Evolutionary conservation across 2,329 filamentous ascomycete species (phyloP).

Genomic region (Bisporella sp.): DNA sequence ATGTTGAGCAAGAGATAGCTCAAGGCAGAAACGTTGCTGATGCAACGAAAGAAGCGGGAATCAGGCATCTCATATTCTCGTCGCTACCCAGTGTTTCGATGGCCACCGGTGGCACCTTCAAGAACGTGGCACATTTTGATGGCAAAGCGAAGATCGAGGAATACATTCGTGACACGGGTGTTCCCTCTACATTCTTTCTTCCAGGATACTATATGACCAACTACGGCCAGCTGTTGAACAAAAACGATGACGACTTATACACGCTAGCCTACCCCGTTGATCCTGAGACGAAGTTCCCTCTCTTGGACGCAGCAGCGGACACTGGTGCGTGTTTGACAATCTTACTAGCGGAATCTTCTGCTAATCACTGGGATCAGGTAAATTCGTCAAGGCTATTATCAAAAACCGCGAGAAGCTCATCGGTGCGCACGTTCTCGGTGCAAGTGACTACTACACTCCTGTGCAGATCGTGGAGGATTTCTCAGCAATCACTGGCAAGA

Average conservation of each 20-base stretch:
- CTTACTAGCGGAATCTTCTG: too few species aligned
- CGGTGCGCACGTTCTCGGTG: background rate
- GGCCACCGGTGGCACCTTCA: too few species aligned
- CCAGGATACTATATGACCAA: conserved; percentile 43
- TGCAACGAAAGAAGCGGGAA: background rate
- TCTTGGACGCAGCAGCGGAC: background rate
- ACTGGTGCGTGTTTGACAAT: too few species aligned
- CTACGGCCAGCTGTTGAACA: conserved; percentile 15
- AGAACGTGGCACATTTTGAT: too few species aligned
- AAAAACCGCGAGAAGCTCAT: background rate
- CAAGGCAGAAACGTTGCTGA: background rate
- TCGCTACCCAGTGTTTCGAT: background rate
- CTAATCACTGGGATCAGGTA: too few species aligned
- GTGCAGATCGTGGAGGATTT: background rate
- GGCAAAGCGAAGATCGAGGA: conserved; percentile 54
- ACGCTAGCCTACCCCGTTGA: conserved; percentile 8
- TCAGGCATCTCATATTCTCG: background rate
- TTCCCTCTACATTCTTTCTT: conserved; percentile 38
- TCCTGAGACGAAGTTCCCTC: conserved; percentile 7
- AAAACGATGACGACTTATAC: conserved; percentile 11
- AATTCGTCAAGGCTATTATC: background rate
- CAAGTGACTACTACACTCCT: conserved; percentile 28
- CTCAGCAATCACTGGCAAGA: too few species aligned
- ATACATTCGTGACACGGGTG: conserved; percentile 31
- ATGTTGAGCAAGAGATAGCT: background rate